Conservation (phyloP, 1,284 basidiomycete genomes). For the Neotropicomus parvogracilis region DNA sequence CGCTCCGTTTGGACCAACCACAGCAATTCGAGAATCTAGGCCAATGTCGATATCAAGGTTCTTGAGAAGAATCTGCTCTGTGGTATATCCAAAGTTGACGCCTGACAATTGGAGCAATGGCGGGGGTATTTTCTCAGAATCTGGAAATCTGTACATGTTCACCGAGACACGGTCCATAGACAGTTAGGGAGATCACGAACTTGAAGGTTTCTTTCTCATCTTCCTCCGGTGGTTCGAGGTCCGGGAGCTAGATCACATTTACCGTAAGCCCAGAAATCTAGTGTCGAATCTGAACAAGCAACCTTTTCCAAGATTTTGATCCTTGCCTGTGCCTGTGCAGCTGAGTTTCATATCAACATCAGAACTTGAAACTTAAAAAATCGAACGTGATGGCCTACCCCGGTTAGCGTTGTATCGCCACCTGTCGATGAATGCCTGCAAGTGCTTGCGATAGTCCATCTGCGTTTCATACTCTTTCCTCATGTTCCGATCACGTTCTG, state of each 20-base stretch:
- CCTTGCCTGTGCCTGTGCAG: constrained; percentile 92
- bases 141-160: constrained; percentile 64
- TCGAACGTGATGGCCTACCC: constrained; percentile 37
- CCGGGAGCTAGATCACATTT: constrained; percentile 61
- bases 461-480: constrained; percentile 95
- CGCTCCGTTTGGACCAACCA: constrained; percentile 83
- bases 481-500: constrained; percentile 88
- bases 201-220: constrained; percentile 90
- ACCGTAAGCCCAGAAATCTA: not conserved
- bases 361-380: not conserved
- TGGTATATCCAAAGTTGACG: constrained; percentile 87
- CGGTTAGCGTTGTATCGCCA: constrained; percentile 96
- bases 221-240: constrained; percentile 83
- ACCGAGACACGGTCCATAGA: constrained; percentile 7
- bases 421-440: constrained; percentile 96
- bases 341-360: constrained; percentile 35
- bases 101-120: constrained; percentile 94
- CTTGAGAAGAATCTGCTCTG: constrained; percentile 78
- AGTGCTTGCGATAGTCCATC: constrained; percentile 89
- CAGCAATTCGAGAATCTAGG: constrained; percentile 84
- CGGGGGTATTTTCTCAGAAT: constrained; percentile 91
- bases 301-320: constrained; percentile 98
- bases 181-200: constrained; percentile 32
- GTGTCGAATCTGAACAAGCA: not conserved
- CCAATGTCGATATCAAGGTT: constrained; percentile 88